These are phyloP conservation scores for Clarireedia homoeocarpa DNA, from an alignment of 2,329 filamentous ascomycete species.

Conservation along the genomic window DNA sequence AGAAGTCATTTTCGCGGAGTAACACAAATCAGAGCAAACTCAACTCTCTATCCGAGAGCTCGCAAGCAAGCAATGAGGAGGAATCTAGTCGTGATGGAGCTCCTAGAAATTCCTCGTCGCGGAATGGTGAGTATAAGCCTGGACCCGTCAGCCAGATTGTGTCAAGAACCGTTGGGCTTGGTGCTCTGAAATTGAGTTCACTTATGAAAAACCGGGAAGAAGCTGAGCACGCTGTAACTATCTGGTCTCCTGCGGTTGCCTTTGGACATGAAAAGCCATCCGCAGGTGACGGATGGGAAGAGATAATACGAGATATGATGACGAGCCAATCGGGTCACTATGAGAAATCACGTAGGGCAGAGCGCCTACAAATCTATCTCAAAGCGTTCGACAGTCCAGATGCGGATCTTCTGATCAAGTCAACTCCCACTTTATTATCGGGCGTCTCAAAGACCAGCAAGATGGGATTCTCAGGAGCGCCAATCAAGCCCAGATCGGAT, in stretches of 20 bases:
- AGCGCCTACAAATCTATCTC: conserved; percentile 71
- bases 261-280: conserved; percentile 49
- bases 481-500: conserved; percentile 80
- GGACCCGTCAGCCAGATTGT: conserved; percentile 39
- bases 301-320: conserved; percentile 64
- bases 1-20: conserved; percentile 46
- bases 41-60: conserved; percentile 37
- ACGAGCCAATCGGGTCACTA: conserved; percentile 67
- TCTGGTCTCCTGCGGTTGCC: conserved; percentile 62
- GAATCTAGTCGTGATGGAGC: conserved; percentile 29
- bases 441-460: conserved; percentile 74
- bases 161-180: conserved; percentile 67
- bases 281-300: conserved; percentile 60
- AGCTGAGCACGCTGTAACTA: conserved; percentile 64
- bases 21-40: conserved; percentile 37
- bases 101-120: conserved; percentile 45
- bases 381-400: conserved; percentile 72
- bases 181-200: conserved; percentile 66
- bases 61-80: conserved; percentile 4
- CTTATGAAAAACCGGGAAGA: conserved; percentile 66
- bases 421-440: conserved; percentile 80
- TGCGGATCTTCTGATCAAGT: conserved; percentile 71
- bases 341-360: conserved; percentile 63
- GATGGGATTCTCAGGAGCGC: conserved; percentile 89
- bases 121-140: conserved; percentile 26